Percentiles rank a stretch among this genome's conserved stretches.
Conservation (phyloP, 768 basidiomycete genomes). For the Hirschioporus abietinus region DNA sequence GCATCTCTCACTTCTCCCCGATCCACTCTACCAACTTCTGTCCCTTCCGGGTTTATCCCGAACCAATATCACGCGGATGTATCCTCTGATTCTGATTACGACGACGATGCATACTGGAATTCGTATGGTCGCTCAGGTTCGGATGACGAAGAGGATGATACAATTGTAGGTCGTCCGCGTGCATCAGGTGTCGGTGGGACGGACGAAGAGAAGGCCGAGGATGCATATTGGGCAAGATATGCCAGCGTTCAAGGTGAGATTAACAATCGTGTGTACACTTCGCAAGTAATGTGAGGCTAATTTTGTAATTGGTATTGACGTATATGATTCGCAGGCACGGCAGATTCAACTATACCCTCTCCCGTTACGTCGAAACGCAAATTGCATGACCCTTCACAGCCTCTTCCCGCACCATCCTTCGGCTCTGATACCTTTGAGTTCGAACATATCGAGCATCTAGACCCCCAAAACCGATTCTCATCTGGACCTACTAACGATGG, state of each 20-base stretch:
- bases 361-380: constrained; percentile 29
- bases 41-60: constrained; percentile 6
- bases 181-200: constrained; percentile 16
- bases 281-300: not conserved
- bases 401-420: constrained; percentile 7
- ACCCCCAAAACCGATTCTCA: not conserved
- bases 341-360: constrained; percentile 64
- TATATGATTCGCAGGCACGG: constrained; percentile 44
- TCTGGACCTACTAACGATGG: not conserved
- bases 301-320: not conserved
- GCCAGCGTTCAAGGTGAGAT: constrained; percentile 58
- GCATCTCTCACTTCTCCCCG: constrained; percentile 1
- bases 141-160: constrained; percentile 24
- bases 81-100: constrained; percentile 21
- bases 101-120: constrained; percentile 63
- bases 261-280: not conserved
- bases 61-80: constrained; percentile 19
- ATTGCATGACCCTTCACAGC: constrained; percentile 20
- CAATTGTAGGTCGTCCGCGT: not conserved
- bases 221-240: constrained; percentile 78
- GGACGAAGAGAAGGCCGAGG: constrained; percentile 32
- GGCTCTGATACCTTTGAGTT: constrained; percentile 3
- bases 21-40: constrained; percentile 3
- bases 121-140: constrained; percentile 39
- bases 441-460: not conserved